Percentiles rank a stretch among this genome's conserved stretches.
Evolutionary conservation across 371 early-diverging fungal species (phyloP).

Genomic region (Choanephora cucurbitarum): DNA sequence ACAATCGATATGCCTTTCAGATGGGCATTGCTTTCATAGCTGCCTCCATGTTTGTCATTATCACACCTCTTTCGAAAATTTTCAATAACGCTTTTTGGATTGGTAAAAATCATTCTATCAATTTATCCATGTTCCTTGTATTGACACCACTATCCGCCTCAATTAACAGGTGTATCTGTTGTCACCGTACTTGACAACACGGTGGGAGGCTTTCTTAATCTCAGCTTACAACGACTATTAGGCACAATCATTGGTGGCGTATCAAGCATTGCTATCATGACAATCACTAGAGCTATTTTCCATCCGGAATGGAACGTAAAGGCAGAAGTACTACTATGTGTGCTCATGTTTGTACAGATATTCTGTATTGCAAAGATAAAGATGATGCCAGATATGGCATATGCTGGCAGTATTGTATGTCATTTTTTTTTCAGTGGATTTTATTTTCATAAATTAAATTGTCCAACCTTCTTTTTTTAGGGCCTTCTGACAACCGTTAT

Average conservation of each 20-base stretch:
- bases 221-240: slow-evolving; percentile 37
- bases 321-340: slow-evolving; percentile 29
- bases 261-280: slow-evolving; percentile 35
- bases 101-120: slow-evolving; percentile 10
- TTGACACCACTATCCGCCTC: not conserved
- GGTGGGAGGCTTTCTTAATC: slow-evolving; percentile 33
- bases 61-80: slow-evolving; percentile 18
- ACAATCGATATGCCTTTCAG: slow-evolving; percentile 31
- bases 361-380: slow-evolving; percentile 41
- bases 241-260: slow-evolving; percentile 40
- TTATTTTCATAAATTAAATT: slow-evolving; percentile 2
- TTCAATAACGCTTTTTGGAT: slow-evolving; percentile 32
- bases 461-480: slow-evolving; percentile 10
- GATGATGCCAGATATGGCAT: slow-evolving; percentile 30
- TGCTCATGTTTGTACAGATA: slow-evolving; percentile 35
- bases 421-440: no score
- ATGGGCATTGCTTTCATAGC: slow-evolving; percentile 23
- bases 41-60: slow-evolving; percentile 21
- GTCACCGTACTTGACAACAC: slow-evolving; percentile 42
- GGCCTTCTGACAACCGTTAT: slow-evolving; percentile 36
- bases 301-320: slow-evolving; percentile 30
- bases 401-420: slow-evolving; percentile 44
- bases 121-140: not conserved
- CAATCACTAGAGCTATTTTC: slow-evolving; percentile 32
- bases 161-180: slow-evolving; percentile 35